Conservation (phyloP, 345 rosid species). For the Reutealis trisperma region DNA sequence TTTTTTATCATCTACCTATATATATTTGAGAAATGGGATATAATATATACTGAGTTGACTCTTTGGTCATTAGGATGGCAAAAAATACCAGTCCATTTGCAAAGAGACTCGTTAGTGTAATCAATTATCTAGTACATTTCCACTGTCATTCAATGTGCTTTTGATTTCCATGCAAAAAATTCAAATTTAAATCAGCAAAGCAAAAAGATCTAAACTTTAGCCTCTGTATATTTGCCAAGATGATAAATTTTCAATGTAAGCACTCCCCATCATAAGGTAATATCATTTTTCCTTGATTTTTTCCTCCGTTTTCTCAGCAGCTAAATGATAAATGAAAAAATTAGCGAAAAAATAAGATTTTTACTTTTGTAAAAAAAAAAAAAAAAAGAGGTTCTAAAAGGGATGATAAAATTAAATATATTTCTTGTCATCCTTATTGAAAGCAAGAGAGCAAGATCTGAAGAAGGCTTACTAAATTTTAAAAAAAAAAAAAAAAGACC, state of each 20-base stretch:
- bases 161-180: conserved; percentile 60
- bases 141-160: conserved; percentile 70
- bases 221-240: neutral
- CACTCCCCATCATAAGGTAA: neutral
- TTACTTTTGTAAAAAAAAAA: neutral
- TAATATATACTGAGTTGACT: conserved; percentile 65
- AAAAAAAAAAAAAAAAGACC: too few species aligned
- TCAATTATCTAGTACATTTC: conserved; percentile 69
- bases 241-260: neutral
- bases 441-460: conserved; percentile 40
- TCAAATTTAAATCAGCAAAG: conserved; percentile 1
- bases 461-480: too few species aligned
- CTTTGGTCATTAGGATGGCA: conserved; percentile 67
- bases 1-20: too few species aligned
- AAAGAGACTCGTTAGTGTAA: conserved; percentile 68
- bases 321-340: conserved; percentile 3
- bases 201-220: conserved; percentile 22
- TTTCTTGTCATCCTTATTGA: conserved; percentile 59
- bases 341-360: neutral
- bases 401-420: neutral
- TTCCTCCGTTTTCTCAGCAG: conserved; percentile 6
- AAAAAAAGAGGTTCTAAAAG: neutral
- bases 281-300: neutral
- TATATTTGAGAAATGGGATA: neutral
- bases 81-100: conserved; percentile 91